Evolutionary conservation across 257 asterid species (phyloP).

Genomic region (Solanum lignicaule): DNA sequence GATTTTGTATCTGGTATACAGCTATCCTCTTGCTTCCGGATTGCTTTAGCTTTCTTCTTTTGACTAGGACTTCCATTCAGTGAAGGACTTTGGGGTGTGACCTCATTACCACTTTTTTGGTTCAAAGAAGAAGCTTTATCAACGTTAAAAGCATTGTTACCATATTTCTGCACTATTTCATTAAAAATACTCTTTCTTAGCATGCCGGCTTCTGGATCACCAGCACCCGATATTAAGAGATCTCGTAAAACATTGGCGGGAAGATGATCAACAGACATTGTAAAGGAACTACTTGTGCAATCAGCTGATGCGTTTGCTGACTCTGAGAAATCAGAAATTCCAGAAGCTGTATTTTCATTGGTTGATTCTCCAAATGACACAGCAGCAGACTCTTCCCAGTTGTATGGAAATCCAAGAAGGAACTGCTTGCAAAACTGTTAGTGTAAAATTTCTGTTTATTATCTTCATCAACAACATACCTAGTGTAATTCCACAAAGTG

Average conservation of each 20-base stretch:
- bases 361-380: conserved; percentile 22
- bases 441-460: neutral
- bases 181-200: conserved; percentile 3
- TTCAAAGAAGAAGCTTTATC: neutral
- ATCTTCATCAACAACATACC: neutral
- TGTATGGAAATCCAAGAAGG: conserved; percentile 53
- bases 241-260: conserved; percentile 14
- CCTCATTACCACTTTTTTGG: neutral
- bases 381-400: conserved; percentile 55
- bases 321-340: conserved; percentile 11
- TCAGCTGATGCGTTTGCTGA: conserved; percentile 3
- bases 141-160: neutral
- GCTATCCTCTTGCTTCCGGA: neutral
- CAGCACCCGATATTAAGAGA: conserved; percentile 7
- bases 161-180: conserved; percentile 11
- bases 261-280: conserved; percentile 10
- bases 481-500: neutral
- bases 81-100: neutral
- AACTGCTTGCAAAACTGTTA: conserved; percentile 43
- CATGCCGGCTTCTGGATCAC: conserved; percentile 9
- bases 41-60: neutral
- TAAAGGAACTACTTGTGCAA: neutral
- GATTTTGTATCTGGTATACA: neutral
- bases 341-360: neutral
- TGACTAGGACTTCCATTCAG: neutral